Percentiles rank a stretch among this genome's conserved stretches.
These are phyloP conservation scores for Aspergillus sparsus DNA, from an alignment of 495 filamentous ascomycete species.

Conservation along the genomic window DNA sequence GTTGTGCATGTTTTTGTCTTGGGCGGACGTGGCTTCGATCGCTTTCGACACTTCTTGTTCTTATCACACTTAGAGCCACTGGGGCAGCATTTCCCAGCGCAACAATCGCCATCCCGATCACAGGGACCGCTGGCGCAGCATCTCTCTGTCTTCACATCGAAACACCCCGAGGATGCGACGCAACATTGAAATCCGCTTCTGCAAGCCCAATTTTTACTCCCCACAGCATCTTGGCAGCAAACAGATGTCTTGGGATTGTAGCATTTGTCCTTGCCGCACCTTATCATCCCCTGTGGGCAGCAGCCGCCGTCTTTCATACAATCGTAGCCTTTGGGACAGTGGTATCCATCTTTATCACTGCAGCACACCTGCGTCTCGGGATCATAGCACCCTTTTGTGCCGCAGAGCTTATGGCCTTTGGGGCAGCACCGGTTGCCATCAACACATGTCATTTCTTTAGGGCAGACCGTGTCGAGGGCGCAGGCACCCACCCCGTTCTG, in stretches of 20 bases:
- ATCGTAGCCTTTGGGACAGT: background rate
- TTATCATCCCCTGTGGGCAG: background rate
- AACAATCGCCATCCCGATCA: background rate
- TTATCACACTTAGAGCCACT: background rate
- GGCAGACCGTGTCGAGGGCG: background rate
- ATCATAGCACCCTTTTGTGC: background rate
- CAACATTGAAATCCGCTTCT: background rate
- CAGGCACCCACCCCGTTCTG: background rate
- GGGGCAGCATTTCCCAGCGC: background rate
- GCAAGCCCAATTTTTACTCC: background rate
- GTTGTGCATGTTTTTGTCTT: background rate
- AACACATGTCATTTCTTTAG: background rate
- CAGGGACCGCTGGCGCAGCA: constrained; percentile 1
- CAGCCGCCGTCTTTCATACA: background rate
- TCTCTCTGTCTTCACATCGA: background rate
- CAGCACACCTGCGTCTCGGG: background rate
- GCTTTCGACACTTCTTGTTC: background rate
- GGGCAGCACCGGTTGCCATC: background rate
- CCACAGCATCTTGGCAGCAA: background rate
- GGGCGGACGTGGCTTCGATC: background rate
- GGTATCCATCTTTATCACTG: background rate
- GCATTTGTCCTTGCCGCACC: background rate
- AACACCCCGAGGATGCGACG: background rate
- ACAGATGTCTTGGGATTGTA: background rate
- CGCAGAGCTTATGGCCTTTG: background rate